Evolutionary conservation across 768 basidiomycete species (phyloP), one percentile per base, ranked within the genome.

Genomic region (Lactarius psammicola): DNA sequence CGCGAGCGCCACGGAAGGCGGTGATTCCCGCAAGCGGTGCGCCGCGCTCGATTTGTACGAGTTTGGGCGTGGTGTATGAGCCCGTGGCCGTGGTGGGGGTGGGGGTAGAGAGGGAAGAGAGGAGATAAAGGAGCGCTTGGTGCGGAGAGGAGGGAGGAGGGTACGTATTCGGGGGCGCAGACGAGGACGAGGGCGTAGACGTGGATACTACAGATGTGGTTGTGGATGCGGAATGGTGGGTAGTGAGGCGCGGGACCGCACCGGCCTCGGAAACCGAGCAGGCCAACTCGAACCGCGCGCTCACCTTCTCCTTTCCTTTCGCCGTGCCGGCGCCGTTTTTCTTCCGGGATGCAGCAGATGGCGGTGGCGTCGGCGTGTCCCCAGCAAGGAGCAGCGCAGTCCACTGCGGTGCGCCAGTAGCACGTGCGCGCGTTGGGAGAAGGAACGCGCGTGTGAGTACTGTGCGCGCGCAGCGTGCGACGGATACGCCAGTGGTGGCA

Each of bases 401-500:
- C 88, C 88, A 90, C 70, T 92, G 87, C 0, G 84, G 78, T 70
- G 86, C 89, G 3, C 65, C 57, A 20, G 31, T 54, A 33, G 78
- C 73, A 74, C 90, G 91, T 33, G 88, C 88, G 30, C 90, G 82
- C 0, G 90, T 91, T 11, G 90, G 88, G 1, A 92, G 74, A 58
- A 93, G 73, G 74, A 92, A 93, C 0, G 85, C 84, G 38, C 89
- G 86, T 1, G 77, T 76, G 60, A 91, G 74, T 26, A 69, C 69
- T 0, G 53, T 18, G 33, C 86, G 79, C 2, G 85, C 81, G 54
- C 87, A 75, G 17, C 78, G 78, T 0, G 81, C 77, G 70, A 88
- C 87, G 9, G 82, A 64, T 17, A 75, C 77, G 56, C 80, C 78
- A 0, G 86, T 81, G 0, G 77, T 71, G 0, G 85, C 78, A 72